Evolutionary conservation across 805 yeast species (phyloP), one percentile per base, ranked within the genome.

Genomic region (Wickerhamomyces ciferrii): DNA sequence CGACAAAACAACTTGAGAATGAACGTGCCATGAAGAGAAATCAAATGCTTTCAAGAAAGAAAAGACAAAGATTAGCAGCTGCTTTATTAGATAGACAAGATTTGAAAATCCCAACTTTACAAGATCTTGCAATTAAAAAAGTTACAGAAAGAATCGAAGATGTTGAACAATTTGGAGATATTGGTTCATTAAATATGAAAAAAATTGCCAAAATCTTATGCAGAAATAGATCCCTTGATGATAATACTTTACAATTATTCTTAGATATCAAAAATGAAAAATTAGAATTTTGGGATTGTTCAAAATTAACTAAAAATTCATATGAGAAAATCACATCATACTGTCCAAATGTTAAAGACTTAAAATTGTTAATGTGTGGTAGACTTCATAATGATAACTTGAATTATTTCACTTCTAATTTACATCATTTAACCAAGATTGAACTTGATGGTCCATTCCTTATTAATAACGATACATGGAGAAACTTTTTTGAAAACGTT

Each of bases 271-370:
- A 75, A 15, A 61, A 81, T 42, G 75, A 66, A 46, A 62, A 67
- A 4, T 66, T 94, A 25, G 86, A 86, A 51, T 81, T 94, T 51
- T 88, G 96, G 90, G 99, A 94, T 66, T 94, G 99, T 62, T 89
- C 97, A 0, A 81, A 80, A 42, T 72, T 94, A 17, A 78, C 80
- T 21, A 73, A 75, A 37, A 84, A 78, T 49, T 77, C 94, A 0
- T 74, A 83, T 50, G 76, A 78, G 54, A 73, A 80, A 52, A 79
- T 94, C 35, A 90, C 91, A 0, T 72, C 95, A 0, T 84, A 69
- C 60, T 87, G 96, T 54, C 96, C 97, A 0, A 72, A 83, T 24
- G 50, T 94, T 4, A 81, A 77, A 52, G 63, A 71, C 1, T 62
- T 94, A 39, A 83, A 83, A 0, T 68, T 94, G 40, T 80, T 81